Percentiles rank a stretch among this genome's conserved stretches.
Evolutionary conservation across 1,284 basidiomycete species (phyloP).

Genomic region (Pisolithus thermaeus): DNA sequence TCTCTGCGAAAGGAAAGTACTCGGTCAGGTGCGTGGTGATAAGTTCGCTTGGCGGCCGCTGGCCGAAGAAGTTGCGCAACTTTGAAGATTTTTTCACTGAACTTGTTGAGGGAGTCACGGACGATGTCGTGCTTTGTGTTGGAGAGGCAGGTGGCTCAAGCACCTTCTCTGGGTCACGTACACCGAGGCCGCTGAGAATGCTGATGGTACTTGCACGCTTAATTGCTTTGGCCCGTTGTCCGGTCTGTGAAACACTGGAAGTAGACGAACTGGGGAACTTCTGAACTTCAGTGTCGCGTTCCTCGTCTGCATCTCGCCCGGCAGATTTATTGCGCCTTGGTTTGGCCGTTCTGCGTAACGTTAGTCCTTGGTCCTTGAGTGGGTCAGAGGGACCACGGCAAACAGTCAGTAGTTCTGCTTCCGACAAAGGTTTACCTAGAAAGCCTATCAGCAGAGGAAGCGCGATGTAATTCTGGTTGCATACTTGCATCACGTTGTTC

Average conservation of each 20-base stretch:
- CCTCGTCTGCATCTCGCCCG: constrained; percentile 42
- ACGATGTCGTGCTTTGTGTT: constrained; percentile 23
- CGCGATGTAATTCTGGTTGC: constrained; percentile 16
- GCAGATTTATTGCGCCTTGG: constrained; percentile 41
- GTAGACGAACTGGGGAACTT: constrained; percentile 17
- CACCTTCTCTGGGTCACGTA: constrained; percentile 62
- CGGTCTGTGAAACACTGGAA: constrained; percentile 12
- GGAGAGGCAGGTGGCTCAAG: constrained; percentile 45
- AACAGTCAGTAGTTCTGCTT: constrained; percentile 78
- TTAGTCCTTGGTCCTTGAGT: constrained; percentile 78
- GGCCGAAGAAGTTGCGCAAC: constrained; percentile 96
- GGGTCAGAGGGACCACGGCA: constrained; percentile 82
- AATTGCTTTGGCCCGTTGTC: constrained; percentile 52
- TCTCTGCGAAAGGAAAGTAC: constrained; percentile 93
- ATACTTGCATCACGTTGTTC: constrained; percentile 53
- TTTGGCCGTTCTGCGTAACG: constrained; percentile 52
- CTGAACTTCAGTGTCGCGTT: constrained; percentile 35
- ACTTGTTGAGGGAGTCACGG: constrained; percentile 8
- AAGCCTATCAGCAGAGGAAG: constrained; percentile 1
- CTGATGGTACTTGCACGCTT: constrained; percentile 94
- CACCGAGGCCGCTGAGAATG: constrained; percentile 88
- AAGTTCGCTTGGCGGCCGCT: constrained; percentile 93
- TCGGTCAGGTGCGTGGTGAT: constrained; percentile 95
- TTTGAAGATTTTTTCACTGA: constrained; percentile 55
- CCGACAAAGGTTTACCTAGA: constrained; percentile 69